Base-by-base conservation (phyloP, 257 asterid species). In the Cinchona pubescens region DNA sequence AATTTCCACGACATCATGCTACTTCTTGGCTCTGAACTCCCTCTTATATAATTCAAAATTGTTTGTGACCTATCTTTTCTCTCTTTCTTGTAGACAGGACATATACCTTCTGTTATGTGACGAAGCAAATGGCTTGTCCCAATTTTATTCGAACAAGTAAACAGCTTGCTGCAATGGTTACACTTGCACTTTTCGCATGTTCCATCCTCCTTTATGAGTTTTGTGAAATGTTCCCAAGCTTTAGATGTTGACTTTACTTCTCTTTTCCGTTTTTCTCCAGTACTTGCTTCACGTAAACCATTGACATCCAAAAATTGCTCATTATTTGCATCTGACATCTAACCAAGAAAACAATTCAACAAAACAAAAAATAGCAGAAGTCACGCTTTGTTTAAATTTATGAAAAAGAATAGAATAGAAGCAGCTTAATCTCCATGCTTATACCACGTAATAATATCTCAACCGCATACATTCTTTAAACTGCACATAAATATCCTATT, bases 61-160 rank as follows among this genome's bases (percentile, higher is more conserved):
- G 87, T 53, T 29, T 77, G 76, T 2, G 74, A 64, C 49, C 62
- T 78, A 15, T 87, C 89, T 77, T 78, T 89, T 49, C 75, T 85
- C 38, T 84, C 91, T 66, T 83, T 86, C 79, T 84, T 88, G 69
- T 81, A 87, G 23, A 67, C 90, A 4, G 95, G 96, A 70, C 99
- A 92, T 58, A 84, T 87, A 7, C 96, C 96, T 43, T 87, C 96
- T 2, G 92, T 78, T 75, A 95, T 79, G 82, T 92, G 98, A 56
- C 97, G 96, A 69, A 92, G 96, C 30, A 95, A 89, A 85, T 92
- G 97, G 30, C 94, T 88, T 0, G 99, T 95, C 80, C 98, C 99
- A 25, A 90, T 86, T 75, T 85, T 90, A 80, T 91, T 86, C 3
- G 92, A 82, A 75, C 96, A 94, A 51, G 96, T 80, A 71, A 89